Base-by-base conservation (phyloP, 2,329 filamentous ascomycete species). In the Xylariaceae sp. region DNA sequence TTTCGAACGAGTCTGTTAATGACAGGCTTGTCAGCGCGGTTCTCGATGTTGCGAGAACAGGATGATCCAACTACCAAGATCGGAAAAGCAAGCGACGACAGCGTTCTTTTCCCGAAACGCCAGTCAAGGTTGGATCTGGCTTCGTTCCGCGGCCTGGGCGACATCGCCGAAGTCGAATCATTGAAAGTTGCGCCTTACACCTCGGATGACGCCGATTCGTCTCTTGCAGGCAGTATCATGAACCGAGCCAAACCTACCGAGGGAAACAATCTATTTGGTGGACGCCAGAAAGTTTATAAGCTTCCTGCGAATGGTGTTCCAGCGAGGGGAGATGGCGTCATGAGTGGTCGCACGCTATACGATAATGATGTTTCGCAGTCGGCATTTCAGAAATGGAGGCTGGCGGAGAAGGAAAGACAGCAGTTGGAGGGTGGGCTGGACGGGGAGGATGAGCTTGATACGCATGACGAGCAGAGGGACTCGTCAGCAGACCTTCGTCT, bases 1-100 rank as follows among this genome's bases (percentile, higher is more conserved):
- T 97, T 99, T 74, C 86, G 94, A 59, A 99, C 94, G 2, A 97
- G 94, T 78, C 78, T 99, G 60, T 80, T 99, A 63, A 96, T 99
- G 93, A 92, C 91, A 0, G 93, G 92, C 48, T 81, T 99, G 3
- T 97, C 93, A 0, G 91, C 92, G 10, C 87, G 94, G 5, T 99
- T 99, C 74, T 97, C 93, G 67, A 97, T 97, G 93, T 78, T 97
- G 37, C 82, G 91, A 69, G 93, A 97, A 74, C 93, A 97, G 73
- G 92, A 97, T 72, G 92, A 97, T 69, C 93, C 93, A 1, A 88
- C 80, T 63, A 93, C 91, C 1, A 89, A 92, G 72, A 82, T 97
- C 37, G 93, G 93, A 59, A 97, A 97, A 74, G 93, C 93, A 13
- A 94, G 89, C 74, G 93, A 97, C 71, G 93, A 97, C 74, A 97